Percentiles rank a stretch among this genome's conserved stretches.
Evolutionary conservation across 805 yeast genomes (phyloP).

Genomic region (Maudiozyma serrabonitensis): DNA sequence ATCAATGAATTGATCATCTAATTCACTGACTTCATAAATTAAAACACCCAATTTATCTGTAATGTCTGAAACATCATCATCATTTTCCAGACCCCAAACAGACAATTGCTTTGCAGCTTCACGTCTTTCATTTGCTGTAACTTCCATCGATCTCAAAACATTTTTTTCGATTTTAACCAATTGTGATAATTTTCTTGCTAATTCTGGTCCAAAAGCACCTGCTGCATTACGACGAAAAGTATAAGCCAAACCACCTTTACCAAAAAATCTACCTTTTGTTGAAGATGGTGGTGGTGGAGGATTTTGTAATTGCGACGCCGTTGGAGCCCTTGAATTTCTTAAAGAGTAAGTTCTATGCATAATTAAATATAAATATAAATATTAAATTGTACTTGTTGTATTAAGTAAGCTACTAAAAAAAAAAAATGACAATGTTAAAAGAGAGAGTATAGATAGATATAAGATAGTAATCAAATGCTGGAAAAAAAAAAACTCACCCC

Average conservation of each 20-base stretch:
- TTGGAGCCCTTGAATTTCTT: conserved; percentile 92
- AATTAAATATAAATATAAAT: too few relatives aligned
- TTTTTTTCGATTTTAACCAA: conserved; percentile 76
- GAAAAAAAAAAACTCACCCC: too few relatives aligned
- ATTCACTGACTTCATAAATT: conserved; percentile 73
- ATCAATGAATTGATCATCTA: conserved; percentile 81
- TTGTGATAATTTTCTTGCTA: conserved; percentile 63
- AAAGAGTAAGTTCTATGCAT: conserved; percentile 99
- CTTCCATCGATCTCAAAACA: conserved; percentile 68
- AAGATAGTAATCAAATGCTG: too few relatives aligned
- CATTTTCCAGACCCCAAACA: conserved; percentile 80
- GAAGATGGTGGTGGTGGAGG: conserved; percentile 95
- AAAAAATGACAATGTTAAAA: too few relatives aligned
- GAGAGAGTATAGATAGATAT: too few relatives aligned
- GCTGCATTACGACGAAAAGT: conserved; percentile 64
- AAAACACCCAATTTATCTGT: conserved; percentile 82
- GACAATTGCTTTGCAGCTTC: conserved; percentile 76
- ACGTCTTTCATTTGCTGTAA: conserved; percentile 67
- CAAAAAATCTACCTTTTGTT: conserved; percentile 76
- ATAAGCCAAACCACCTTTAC: conserved; percentile 55
- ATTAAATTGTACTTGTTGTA: too few relatives aligned
- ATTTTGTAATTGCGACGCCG: conserved; percentile 87
- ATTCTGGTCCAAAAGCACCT: conserved; percentile 72
- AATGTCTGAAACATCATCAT: conserved; percentile 77
- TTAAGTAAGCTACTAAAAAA: too few relatives aligned